Base-by-base conservation (phyloP, 257 asterid genomes). In the Fraxinus cuspidata region DNA sequence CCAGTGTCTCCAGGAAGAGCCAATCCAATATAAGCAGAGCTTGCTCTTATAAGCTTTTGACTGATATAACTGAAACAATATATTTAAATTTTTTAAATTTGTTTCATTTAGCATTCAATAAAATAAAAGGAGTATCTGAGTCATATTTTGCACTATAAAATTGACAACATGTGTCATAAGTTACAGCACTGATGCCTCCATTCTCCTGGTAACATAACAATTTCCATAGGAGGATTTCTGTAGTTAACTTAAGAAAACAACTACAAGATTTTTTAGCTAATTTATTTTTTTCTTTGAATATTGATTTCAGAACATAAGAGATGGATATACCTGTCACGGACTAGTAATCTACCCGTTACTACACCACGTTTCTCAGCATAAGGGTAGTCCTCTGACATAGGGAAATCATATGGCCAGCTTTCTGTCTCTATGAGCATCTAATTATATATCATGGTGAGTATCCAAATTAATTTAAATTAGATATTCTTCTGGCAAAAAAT, bases 321-420 rank as follows among this genome's bases (percentile, higher is more conserved):
- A 1, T 18, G 70, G 0, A 77, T 56, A 9, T 85, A 93, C 98
- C 93, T 85, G 40, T 93, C 98, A 0, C 35, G 87, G 67, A 90
- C 87, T 0, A 90, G 89, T 78, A 93, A 80, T 1, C 93, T 85
- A n/a, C 98, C 97, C 29, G 85, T 83, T 72, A 91, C 86, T 9
- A 49, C 58, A 6, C 96, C 97, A 0, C 97, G 88, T 23, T 89
- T 79, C 49, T 80, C 76, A 29, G 86, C 82, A 27, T 7, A 64
- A 53, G 74, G 89, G 83, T 81, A 93, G 75, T 90, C 92, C 34
- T 88, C 87, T 3, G 94, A 91, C 15, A 40, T 69, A 3, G 94
- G 94, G 80, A 93, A 93, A 72, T 82, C 83, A 64, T 91, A 93
- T 3, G 98, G 98, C 98, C 98, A 93, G 15, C 58, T 84, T 71